Conservation (phyloP, 208 protist genomes). For the Dictyostelium gargantuum region DNA sequence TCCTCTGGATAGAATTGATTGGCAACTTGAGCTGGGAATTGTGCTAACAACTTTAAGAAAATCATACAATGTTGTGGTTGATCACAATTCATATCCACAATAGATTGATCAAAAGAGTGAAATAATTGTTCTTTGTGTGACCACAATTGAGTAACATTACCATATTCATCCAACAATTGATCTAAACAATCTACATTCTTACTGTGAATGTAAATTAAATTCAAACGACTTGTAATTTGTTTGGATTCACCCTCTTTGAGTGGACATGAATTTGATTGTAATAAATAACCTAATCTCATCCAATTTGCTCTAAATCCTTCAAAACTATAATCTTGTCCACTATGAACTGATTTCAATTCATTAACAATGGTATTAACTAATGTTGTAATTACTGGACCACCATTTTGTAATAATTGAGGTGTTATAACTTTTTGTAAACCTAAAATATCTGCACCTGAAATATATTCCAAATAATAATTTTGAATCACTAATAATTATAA, state of each 20-base stretch:
- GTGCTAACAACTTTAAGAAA: conserved; percentile 9
- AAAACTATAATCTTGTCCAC: conserved; percentile 18
- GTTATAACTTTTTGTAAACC: conserved; percentile 22
- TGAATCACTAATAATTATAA: conserved; percentile 29
- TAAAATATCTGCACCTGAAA: conserved; percentile 49
- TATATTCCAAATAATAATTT: conserved; percentile 71
- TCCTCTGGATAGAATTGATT: conserved; percentile 52
- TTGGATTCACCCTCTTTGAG: neutral
- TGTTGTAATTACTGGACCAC: neutral
- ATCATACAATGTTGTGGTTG: conserved; percentile 53
- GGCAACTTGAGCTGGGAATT: conserved; percentile 22
- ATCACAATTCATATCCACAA: neutral
- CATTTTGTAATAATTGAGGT: neutral
- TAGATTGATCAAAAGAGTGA: neutral
- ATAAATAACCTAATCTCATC: conserved; percentile 51
- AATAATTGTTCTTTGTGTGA: conserved; percentile 27
- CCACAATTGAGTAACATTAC: conserved; percentile 37
- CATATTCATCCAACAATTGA: conserved; percentile 45
- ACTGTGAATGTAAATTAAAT: conserved; percentile 58
- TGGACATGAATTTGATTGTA: conserved; percentile 19
- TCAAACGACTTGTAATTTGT: conserved; percentile 8
- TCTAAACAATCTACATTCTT: conserved; percentile 61
- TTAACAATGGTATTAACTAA: neutral
- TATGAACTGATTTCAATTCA: conserved; percentile 3
- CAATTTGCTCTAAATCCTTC: conserved; percentile 17